Conservation (phyloP, 116 monocot species). For the Zostera marina region DNA sequence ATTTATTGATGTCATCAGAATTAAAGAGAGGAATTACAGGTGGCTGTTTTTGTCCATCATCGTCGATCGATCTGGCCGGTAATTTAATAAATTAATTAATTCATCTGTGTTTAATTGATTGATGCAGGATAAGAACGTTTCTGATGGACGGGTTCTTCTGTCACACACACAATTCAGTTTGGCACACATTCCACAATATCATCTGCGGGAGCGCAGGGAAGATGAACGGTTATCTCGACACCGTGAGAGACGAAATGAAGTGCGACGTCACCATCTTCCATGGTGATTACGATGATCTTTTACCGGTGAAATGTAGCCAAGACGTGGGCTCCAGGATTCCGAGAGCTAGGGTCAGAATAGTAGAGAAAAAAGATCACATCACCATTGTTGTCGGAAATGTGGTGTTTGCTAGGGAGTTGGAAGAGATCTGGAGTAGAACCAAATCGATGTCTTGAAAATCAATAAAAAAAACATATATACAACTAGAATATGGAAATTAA, state of each 20-base stretch:
- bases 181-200: constrained; percentile 90
- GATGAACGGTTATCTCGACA: constrained; percentile 31
- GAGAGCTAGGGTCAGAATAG: not conserved
- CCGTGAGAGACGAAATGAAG: constrained; percentile 14
- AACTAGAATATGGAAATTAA: too few relatives aligned
- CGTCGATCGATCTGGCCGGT: too few relatives aligned
- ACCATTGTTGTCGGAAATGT: constrained; percentile 34
- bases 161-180: constrained; percentile 88
- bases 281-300: constrained; percentile 47
- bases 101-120: not conserved
- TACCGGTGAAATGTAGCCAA: constrained; percentile 48
- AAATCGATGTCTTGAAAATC: not conserved
- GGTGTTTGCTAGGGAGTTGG: constrained; percentile 34
- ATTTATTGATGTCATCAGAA: not conserved
- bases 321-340: constrained; percentile 25
- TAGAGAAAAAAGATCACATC: constrained; percentile 17
- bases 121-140: constrained; percentile 35
- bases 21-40: too few relatives aligned
- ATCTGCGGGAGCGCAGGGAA: constrained; percentile 56
- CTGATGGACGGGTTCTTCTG: constrained; percentile 31
- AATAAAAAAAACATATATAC: too few relatives aligned
- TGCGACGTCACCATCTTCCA: constrained; percentile 32
- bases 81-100: not conserved
- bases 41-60: too few relatives aligned
- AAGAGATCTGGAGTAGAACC: constrained; percentile 25